phyloP scores from a whole-genome alignment of 768 basidiomycete genomes.

The Daedaleopsis nitida region DNA sequence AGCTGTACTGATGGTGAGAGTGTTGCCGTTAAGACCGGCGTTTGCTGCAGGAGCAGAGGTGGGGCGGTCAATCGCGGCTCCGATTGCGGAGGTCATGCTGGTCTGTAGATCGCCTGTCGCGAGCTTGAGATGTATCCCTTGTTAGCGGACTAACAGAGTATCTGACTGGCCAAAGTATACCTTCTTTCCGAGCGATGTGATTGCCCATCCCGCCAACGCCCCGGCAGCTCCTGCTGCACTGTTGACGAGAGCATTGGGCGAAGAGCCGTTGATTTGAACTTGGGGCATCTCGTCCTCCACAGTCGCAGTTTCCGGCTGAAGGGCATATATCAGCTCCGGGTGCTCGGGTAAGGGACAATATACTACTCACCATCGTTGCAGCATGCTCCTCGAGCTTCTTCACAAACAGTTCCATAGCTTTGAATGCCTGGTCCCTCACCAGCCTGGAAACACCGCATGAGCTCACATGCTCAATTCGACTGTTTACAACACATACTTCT shows the following conservation, averaged over 20 bases:
- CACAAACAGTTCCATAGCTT: slow-evolving; percentile 85
- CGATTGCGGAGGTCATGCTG: slow-evolving; percentile 48
- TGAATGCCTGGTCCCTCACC: slow-evolving; percentile 96
- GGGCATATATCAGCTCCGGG: background rate
- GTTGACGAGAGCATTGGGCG: slow-evolving; percentile 63
- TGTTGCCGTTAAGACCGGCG: slow-evolving; percentile 8
- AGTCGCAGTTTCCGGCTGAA: slow-evolving; percentile 58
- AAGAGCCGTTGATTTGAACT: slow-evolving; percentile 21
- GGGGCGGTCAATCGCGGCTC: slow-evolving; percentile 38
- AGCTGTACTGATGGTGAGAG: background rate
- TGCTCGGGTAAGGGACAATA: slow-evolving; percentile 6
- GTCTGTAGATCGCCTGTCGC: slow-evolving; percentile 73
- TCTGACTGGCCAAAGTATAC: slow-evolving; percentile 36
- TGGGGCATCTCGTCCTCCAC: slow-evolving; percentile 23
- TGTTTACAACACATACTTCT: slow-evolving; percentile 64
- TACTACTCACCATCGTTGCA: slow-evolving; percentile 69
- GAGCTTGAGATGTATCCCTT: slow-evolving; percentile 44
- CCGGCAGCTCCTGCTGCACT: slow-evolving; percentile 91
- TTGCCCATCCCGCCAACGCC: slow-evolving; percentile 94
- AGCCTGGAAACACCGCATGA: slow-evolving; percentile 48
- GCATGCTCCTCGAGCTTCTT: slow-evolving; percentile 82
- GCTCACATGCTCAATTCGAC: background rate
- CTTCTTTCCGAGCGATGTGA: slow-evolving; percentile 85
- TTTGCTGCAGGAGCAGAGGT: slow-evolving; percentile 44
- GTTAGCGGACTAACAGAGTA: background rate